Evolutionary conservation across 371 early-diverging fungal genomes (phyloP).

Genomic region (Rhizomucor pusillus): DNA sequence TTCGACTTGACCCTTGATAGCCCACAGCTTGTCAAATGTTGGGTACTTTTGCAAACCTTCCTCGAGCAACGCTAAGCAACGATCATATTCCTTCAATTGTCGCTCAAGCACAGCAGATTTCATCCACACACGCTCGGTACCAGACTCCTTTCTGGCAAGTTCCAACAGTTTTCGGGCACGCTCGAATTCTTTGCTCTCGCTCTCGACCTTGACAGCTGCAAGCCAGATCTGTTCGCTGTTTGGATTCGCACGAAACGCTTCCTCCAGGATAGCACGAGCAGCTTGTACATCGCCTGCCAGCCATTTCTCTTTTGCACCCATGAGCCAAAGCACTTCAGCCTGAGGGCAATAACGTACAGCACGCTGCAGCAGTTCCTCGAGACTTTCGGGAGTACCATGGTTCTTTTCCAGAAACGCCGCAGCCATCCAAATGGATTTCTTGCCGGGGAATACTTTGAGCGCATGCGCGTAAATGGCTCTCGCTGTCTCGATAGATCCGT

Average conservation of each 20-base stretch:
- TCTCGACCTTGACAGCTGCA: constrained; percentile 95
- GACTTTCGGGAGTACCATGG: constrained; percentile 76
- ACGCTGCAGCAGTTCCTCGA: constrained; percentile 80
- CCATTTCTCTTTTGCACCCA: constrained; percentile 97
- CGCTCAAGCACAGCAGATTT: constrained; percentile 89
- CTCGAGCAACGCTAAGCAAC: constrained; percentile 70
- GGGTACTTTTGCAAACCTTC: constrained; percentile 74
- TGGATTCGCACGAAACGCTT: constrained; percentile 90
- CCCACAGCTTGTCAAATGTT: constrained; percentile 87
- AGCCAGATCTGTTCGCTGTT: constrained; percentile 92
- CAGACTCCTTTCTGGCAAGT: constrained; percentile 72
- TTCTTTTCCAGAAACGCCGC: constrained; percentile 89
- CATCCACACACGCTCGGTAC: constrained; percentile 90
- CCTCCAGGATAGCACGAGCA: constrained; percentile 81
- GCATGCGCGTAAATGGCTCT: constrained; percentile 89
- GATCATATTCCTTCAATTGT: constrained; percentile 64
- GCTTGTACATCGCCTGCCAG: constrained; percentile 81
- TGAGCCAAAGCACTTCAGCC: constrained; percentile 93
- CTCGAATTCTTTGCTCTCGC: constrained; percentile 79
- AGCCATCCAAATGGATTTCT: constrained; percentile 81
- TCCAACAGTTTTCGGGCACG: constrained; percentile 79
- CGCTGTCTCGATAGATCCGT: constrained; percentile 74
- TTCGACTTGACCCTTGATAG: constrained; percentile 86
- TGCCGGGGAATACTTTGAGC: constrained; percentile 72
- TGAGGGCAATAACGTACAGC: constrained; percentile 91